A percentile compares a stretch with the other conserved stretches of the same genome.
Evolutionary conservation across 495 filamentous ascomycete species (phyloP).

Genomic region (Letharia columbiana): DNA sequence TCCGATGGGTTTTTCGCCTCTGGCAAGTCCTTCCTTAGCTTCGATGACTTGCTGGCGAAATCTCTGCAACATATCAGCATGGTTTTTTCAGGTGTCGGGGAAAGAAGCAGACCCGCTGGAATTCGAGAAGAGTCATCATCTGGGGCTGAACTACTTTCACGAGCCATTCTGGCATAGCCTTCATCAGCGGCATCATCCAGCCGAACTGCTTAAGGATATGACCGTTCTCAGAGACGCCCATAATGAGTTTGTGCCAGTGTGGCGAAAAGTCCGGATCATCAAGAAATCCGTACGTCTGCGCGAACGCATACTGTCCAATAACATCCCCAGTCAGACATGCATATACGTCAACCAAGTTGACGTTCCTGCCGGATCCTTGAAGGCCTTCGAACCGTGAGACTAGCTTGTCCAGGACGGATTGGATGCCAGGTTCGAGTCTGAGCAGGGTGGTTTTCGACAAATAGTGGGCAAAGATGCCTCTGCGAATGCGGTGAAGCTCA

Average conservation of each 20-base stretch:
- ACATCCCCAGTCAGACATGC: conserved; percentile 33
- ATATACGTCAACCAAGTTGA: conserved; percentile 37
- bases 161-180: conserved; percentile 18
- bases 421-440: conserved; percentile 23
- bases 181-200: conserved; percentile 20
- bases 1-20: conserved; percentile 10
- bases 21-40: conserved; percentile 9
- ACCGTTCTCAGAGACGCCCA: conserved; percentile 33
- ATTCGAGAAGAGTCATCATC: conserved; percentile 10
- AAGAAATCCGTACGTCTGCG: conserved; percentile 13
- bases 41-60: conserved; percentile 7
- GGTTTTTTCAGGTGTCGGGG: neutral
- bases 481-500: conserved; percentile 30
- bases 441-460: conserved; percentile 28
- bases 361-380: conserved; percentile 14
- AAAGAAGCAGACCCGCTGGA: conserved; percentile 7
- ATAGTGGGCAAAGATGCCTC: conserved; percentile 34
- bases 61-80: neutral
- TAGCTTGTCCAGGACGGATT: conserved; percentile 18
- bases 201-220: conserved; percentile 24
- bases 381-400: conserved; percentile 9
- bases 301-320: conserved; percentile 25
- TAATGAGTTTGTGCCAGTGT: conserved; percentile 15
- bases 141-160: conserved; percentile 18
- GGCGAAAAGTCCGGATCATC: conserved; percentile 19